Percentiles rank a stretch among this genome's conserved stretches.
Conservation (phyloP, 2,329 filamentous ascomycete genomes). For the Pestalotiopsis sp. region DNA sequence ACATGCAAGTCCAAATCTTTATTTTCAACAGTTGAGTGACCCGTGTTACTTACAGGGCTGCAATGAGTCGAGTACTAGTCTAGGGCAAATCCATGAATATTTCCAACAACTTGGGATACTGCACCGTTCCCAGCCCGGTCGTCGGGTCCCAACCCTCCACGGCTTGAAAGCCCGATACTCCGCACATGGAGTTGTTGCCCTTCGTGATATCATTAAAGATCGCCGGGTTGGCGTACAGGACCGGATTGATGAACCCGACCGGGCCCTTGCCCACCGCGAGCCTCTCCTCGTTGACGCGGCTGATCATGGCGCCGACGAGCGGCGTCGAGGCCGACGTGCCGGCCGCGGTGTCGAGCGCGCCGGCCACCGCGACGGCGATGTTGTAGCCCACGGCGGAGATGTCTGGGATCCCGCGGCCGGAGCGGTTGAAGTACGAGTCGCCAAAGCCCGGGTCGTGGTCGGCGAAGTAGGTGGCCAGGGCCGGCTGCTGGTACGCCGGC, state of each 20-base stretch:
- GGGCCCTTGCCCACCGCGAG: constrained; percentile 3
- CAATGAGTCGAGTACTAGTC: neutral
- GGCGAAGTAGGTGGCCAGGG: constrained; percentile 45
- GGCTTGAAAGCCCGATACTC: constrained; percentile 46
- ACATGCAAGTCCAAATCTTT: neutral
- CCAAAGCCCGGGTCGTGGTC: constrained; percentile 34
- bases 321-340: constrained; percentile 24
- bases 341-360: constrained; percentile 7
- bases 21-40: neutral
- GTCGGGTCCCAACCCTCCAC: constrained; percentile 49
- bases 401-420: constrained; percentile 37
- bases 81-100: constrained; percentile 15
- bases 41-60: neutral
- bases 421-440: constrained; percentile 31
- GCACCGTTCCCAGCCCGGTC: constrained; percentile 46
- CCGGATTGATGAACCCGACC: constrained; percentile 17
- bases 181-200: constrained; percentile 14
- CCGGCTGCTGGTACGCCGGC: constrained; percentile 45
- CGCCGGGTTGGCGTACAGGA: constrained; percentile 16
- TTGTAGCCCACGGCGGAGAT: constrained; percentile 51
- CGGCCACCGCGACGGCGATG: constrained; percentile 32
- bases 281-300: constrained; percentile 21
- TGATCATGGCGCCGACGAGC: constrained; percentile 23
- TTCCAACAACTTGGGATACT: constrained; percentile 10
- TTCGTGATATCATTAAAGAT: constrained; percentile 14